Base-by-base conservation (phyloP, 148 eudicot species). In the Amaranthus palmeri region DNA sequence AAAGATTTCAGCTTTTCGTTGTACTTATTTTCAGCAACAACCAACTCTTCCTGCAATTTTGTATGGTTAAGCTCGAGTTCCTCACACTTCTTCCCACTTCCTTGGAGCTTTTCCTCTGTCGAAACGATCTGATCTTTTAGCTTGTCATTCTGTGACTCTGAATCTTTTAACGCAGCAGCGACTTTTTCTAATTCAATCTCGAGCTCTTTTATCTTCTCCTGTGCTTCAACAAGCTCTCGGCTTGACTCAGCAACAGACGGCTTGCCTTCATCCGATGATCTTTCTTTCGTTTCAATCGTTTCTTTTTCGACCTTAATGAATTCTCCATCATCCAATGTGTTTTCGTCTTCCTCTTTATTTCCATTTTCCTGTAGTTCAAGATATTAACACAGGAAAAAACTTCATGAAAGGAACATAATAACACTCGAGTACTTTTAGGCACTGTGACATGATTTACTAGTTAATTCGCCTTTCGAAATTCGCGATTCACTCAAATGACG, bases 271-370 rank as follows among this genome's bases (percentile, higher is more conserved):
- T 70, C 79, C 50, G 54, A 68, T 42, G 84, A 54, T 64, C 58
- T 77, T 10, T 83, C 88, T 74, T 88, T 86, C 49, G 48, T 72
- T 45, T 86, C 88, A 3, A 73, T 61, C n/a, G 83, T 62, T 77
- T 89, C 97, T 79, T 85, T 89, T 77, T 96, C 99, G 51, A 96
- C 89, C 73, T 96, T 96, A 41, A 96, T 85, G 79, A 96, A 96
- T 70, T 88, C 99, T 67, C 93, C 99, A 51, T 96, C 82, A 71
- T 80, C 97, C 50, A 83, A 73, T 61, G 76, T 74, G 49, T 79
- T 75, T 70, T 92, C 97, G 56, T 87, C 88, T 3, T 86, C 92
- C 40, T 89, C 88, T 72, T 86, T 83, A 69, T 84, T 87, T 67
- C 67, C 84, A 44, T 79, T 77, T 47, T 61, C 90, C 79, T 77